Percentiles rank a stretch among this genome's conserved stretches.
Conservation (phyloP, 2,329 filamentous ascomycete genomes). For the Sporothrix luriei region DNA sequence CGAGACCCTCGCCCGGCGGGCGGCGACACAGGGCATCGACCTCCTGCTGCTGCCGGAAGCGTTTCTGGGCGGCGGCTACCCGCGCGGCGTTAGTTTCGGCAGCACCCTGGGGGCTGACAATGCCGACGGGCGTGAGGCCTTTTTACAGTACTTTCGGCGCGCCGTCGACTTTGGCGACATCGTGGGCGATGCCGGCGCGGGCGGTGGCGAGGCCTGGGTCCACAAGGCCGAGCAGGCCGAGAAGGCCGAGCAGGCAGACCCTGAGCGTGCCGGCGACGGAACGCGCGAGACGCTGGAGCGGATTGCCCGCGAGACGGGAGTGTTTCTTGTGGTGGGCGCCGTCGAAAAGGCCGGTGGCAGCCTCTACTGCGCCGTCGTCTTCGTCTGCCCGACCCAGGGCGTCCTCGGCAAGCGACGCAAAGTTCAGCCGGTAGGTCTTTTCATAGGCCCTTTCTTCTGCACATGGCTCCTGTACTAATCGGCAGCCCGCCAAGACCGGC, state of each 20-base stretch:
- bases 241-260: no score
- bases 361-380: slow-evolving; percentile 80
- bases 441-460: slow-evolving; percentile 16
- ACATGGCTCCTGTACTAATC: slow-evolving; percentile 8
- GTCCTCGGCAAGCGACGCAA: slow-evolving; percentile 84
- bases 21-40: slow-evolving; percentile 60
- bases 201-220: slow-evolving; percentile 74
- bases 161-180: slow-evolving; percentile 86
- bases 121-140: slow-evolving; percentile 75
- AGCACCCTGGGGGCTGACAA: slow-evolving; percentile 70
- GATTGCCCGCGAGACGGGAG: slow-evolving; percentile 73
- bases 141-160: slow-evolving; percentile 73
- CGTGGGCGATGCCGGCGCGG: slow-evolving; percentile 57
- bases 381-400: slow-evolving; percentile 74
- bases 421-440: slow-evolving; percentile 73
- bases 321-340: slow-evolving; percentile 78
- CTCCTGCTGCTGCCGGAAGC: slow-evolving; percentile 90
- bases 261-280: slow-evolving; percentile 50
- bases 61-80: slow-evolving; percentile 82
- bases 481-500: slow-evolving; percentile 59
- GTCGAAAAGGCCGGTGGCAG: slow-evolving; percentile 81
- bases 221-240: slow-evolving; percentile 6
- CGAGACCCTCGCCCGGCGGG: slow-evolving; percentile 62
- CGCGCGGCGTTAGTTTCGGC: slow-evolving; percentile 77
- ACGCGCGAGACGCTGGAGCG: slow-evolving; percentile 78